Conservation (phyloP, 2,329 filamentous ascomycete species). For the Penicillium sp. region DNA sequence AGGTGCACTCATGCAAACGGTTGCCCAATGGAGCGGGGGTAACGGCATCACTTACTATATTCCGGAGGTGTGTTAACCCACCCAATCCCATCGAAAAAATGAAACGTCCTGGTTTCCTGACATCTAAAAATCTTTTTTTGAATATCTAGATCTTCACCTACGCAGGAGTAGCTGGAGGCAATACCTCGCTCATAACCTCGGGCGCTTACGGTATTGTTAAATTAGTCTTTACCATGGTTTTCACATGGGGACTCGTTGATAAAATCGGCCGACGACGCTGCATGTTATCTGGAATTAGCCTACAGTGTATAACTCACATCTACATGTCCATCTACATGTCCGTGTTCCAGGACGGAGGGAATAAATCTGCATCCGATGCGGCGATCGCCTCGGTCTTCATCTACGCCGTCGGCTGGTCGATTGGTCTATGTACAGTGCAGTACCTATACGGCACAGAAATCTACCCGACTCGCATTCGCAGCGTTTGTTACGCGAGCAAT, state of each 20-base stretch:
- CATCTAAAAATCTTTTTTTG: no score
- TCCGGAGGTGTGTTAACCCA: no score
- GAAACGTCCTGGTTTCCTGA: no score
- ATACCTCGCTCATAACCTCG: constrained; percentile 56
- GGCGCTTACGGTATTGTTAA: constrained; percentile 62
- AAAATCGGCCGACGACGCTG: constrained; percentile 56
- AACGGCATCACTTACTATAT: constrained; percentile 65
- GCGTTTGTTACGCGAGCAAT: constrained; percentile 56
- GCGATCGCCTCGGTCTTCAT: constrained; percentile 61
- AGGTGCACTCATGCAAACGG: constrained; percentile 59
- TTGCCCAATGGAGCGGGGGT: constrained; percentile 63
- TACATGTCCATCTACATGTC: constrained; percentile 61
- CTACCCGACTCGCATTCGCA: constrained; percentile 59
- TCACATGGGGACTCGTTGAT: constrained; percentile 61
- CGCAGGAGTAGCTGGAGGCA: constrained; percentile 52
- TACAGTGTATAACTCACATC: constrained; percentile 56
- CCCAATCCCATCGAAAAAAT: no score
- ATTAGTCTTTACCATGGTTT: constrained; percentile 61
- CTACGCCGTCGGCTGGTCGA: constrained; percentile 61
- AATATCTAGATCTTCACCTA: constrained; percentile 60
- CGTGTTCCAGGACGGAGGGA: constrained; percentile 46
- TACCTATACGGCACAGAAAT: constrained; percentile 62
- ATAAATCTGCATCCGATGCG: constrained; percentile 55
- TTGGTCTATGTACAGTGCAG: constrained; percentile 61
- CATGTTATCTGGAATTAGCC: constrained; percentile 50